Conservation (phyloP, 208 protist species). For the Crithidia brevicula region DNA sequence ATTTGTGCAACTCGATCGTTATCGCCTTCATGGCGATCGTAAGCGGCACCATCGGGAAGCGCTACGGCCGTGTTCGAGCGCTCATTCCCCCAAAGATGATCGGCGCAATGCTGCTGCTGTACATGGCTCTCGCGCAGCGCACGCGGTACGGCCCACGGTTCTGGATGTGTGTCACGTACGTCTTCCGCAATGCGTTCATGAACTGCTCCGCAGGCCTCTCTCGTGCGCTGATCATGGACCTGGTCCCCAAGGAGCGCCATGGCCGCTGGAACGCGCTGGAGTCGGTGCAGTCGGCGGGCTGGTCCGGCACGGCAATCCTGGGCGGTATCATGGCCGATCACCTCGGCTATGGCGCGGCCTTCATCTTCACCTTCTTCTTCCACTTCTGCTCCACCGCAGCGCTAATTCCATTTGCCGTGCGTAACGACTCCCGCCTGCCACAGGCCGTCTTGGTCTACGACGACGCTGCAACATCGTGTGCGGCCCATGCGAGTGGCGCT, state of each 20-base stretch:
- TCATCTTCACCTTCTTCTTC: slow-evolving; percentile 78
- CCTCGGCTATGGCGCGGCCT: slow-evolving; percentile 61
- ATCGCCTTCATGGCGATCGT: slow-evolving; percentile 59
- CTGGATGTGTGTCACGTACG: slow-evolving; percentile 62
- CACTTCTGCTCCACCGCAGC: slow-evolving; percentile 42
- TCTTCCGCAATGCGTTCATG: slow-evolving; percentile 64
- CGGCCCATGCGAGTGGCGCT: not conserved
- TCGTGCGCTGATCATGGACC: slow-evolving; percentile 74
- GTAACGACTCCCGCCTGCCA: slow-evolving; percentile 57
- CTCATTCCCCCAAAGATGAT: slow-evolving; percentile 53
- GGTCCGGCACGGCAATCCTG: slow-evolving; percentile 69
- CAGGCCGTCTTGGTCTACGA: slow-evolving; percentile 38
- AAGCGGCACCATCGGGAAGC: slow-evolving; percentile 40
- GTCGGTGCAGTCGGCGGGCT: slow-evolving; percentile 66
- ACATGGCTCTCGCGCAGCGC: slow-evolving; percentile 55
- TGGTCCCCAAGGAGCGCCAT: slow-evolving; percentile 48
- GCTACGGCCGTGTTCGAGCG: slow-evolving; percentile 56
- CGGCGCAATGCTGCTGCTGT: slow-evolving; percentile 57
- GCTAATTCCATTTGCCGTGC: slow-evolving; percentile 50
- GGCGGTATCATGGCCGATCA: slow-evolving; percentile 67
- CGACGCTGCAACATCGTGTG: not conserved
- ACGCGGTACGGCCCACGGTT: slow-evolving; percentile 34
- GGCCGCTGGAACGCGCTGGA: slow-evolving; percentile 76
- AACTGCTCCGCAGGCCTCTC: slow-evolving; percentile 64
- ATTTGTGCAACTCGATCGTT: slow-evolving; percentile 46